Base-by-base conservation (phyloP, 2,329 filamentous ascomycete genomes). In the Phaeosphaeriaceae sp. region DNA sequence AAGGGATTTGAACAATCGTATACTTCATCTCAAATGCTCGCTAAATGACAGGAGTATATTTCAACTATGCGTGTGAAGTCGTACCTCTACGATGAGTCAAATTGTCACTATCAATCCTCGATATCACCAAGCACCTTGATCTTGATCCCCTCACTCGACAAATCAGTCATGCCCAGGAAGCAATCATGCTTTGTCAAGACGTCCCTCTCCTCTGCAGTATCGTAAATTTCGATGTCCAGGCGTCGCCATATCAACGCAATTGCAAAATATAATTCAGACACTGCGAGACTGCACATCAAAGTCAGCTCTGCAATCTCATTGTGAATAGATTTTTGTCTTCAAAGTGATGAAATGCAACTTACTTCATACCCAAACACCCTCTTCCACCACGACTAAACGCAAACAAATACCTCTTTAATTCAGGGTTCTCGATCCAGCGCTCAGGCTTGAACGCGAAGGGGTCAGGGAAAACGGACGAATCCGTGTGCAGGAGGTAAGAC, bases 401-500 rank as follows among this genome's bases (percentile, higher is more conserved):
- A 20, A 61, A 60, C 3, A 57, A 45, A 33, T 50, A 53, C 45
- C 42, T 56, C 11, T 49, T 57, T 1, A 53, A 41, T 17, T 54
- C 49, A 13, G 13, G 13, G 22, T 63, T 57, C 3, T 63, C 55
- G 4, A 74, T 40, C 73, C 72, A 78, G 13, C 75, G 62, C 56
- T 76, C 65, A 0, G 71, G 71, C 7, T 47, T 21, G 51, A 75
- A 75, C 0, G 45, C 51, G 10, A 58, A 33, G 1, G 70, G 69
- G 7, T 62, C 51, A 1, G 64, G 62, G 36, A 65, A 73, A 13
- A 75, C 61, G 17, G 52, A 48, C 3, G 62, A 25, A 51, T 75
- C 60, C n/a, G 58, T 62, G 57, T 76, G 70, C 11, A 75, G 61
- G 25, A 67, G 57, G 61, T 70, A 69, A 15, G 68, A 53, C 9